Evolutionary conservation across 1,284 basidiomycete species (phyloP).

Genomic region (Lentinula novae-zelandiae): DNA sequence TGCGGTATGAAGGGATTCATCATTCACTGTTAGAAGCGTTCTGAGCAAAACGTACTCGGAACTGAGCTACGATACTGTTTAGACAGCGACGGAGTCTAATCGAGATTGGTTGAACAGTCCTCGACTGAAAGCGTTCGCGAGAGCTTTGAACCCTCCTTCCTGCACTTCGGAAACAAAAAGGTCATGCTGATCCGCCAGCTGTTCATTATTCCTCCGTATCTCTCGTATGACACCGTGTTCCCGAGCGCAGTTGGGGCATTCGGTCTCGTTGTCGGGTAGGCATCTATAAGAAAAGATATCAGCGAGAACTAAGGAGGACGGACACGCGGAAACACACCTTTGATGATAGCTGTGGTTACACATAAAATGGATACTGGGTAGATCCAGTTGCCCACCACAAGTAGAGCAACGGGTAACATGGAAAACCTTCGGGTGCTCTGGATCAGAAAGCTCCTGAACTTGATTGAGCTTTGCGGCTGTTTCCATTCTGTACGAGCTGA

Average conservation of each 20-base stretch:
- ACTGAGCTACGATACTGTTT: background rate
- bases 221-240: slow-evolving; percentile 89
- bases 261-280: slow-evolving; percentile 78
- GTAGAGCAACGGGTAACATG: slow-evolving; percentile 90
- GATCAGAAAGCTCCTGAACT: slow-evolving; percentile 77
- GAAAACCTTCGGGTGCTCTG: slow-evolving; percentile 80
- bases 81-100: slow-evolving; percentile 21
- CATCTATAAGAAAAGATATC: slow-evolving; percentile 47
- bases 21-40: background rate
- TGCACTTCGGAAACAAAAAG: slow-evolving; percentile 85
- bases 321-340: slow-evolving; percentile 44
- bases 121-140: slow-evolving; percentile 78
- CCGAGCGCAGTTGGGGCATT: slow-evolving; percentile 85
- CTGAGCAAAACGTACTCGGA: background rate
- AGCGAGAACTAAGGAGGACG: background rate
- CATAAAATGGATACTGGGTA: slow-evolving; percentile 97
- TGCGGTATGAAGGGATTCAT: background rate
- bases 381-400: slow-evolving; percentile 85
- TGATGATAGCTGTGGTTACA: slow-evolving; percentile 98
- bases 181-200: slow-evolving; percentile 82
- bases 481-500: slow-evolving; percentile 83
- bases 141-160: slow-evolving; percentile 79
- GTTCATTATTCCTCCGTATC: slow-evolving; percentile 80
- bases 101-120: slow-evolving; percentile 60
- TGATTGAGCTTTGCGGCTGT: slow-evolving; percentile 80